Evolutionary conservation across 192 early-diverging fungal genomes (phyloP).

Genomic region (Coemansia sp.): DNA sequence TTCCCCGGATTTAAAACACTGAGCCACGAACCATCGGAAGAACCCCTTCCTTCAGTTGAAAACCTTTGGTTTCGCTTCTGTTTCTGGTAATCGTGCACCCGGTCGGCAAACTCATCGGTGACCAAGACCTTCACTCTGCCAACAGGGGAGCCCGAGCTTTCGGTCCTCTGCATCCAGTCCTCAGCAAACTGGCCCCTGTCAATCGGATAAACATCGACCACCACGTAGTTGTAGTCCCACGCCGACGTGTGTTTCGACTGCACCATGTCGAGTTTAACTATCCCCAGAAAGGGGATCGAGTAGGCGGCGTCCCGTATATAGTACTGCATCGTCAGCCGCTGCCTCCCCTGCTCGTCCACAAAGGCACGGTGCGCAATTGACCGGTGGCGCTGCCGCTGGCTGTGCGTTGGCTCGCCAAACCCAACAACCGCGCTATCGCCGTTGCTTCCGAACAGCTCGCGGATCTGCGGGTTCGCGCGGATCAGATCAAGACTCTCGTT

Average conservation of each 20-base stretch:
- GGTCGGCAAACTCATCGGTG: constrained; percentile 37
- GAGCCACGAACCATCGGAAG: constrained; percentile 43
- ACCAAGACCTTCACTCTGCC: constrained; percentile 36
- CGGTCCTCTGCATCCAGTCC: background rate
- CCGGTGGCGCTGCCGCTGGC: constrained; percentile 42
- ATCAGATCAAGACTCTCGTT: constrained; percentile 49
- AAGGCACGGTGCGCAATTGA: constrained; percentile 37
- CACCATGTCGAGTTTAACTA: constrained; percentile 28
- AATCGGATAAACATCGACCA: constrained; percentile 32
- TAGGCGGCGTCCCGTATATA: constrained; percentile 26
- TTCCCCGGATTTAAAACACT: constrained; percentile 33
- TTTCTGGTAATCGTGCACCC: constrained; percentile 6
- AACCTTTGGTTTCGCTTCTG: constrained; percentile 21
- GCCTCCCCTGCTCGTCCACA: constrained; percentile 17
- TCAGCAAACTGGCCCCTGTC: background rate
- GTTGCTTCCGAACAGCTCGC: constrained; percentile 18
- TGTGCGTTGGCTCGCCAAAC: constrained; percentile 47
- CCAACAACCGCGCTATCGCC: constrained; percentile 4
- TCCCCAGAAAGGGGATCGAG: constrained; percentile 8
- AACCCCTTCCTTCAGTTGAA: constrained; percentile 3
- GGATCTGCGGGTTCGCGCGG: constrained; percentile 39
- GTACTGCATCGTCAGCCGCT: constrained; percentile 34
- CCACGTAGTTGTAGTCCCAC: constrained; percentile 47
- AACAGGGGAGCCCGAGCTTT: background rate
- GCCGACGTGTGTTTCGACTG: constrained; percentile 12